These are phyloP conservation scores for Fusarium heterosporum DNA, from an alignment of 2,329 filamentous ascomycete species.

Conservation along the genomic window DNA sequence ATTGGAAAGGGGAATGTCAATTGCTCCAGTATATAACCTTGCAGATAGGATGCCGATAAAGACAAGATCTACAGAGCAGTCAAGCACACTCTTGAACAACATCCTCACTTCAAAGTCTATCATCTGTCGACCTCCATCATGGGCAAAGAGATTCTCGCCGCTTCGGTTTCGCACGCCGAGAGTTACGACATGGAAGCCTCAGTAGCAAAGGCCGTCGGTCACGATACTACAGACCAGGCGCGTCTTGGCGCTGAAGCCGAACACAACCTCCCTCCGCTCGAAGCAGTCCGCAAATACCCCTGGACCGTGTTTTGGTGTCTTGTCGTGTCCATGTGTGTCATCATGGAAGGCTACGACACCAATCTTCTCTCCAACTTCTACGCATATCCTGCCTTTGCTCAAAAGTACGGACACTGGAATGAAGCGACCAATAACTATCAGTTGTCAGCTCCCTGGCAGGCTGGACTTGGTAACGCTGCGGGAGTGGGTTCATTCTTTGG, in stretches of 20 bases:
- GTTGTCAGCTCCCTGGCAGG: slow-evolving; percentile 63
- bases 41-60: slow-evolving; percentile 5
- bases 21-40: slow-evolving; percentile 31
- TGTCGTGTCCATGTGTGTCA: slow-evolving; percentile 52
- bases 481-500: slow-evolving; percentile 62
- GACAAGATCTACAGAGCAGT: slow-evolving; percentile 8
- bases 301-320: slow-evolving; percentile 55
- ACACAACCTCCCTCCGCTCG: slow-evolving; percentile 44
- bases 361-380: slow-evolving; percentile 54
- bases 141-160: slow-evolving; percentile 14
- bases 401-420: slow-evolving; percentile 49
- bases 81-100: background rate
- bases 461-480: slow-evolving; percentile 58
- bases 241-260: slow-evolving; percentile 36
- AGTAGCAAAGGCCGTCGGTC: background rate
- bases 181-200: slow-evolving; percentile 20
- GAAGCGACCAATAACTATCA: slow-evolving; percentile 48
- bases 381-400: slow-evolving; percentile 48
- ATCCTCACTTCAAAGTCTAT: background rate
- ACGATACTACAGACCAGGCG: slow-evolving; percentile 27
- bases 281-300: slow-evolving; percentile 49
- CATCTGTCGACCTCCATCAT: background rate
- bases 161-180: slow-evolving; percentile 24
- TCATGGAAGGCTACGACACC: slow-evolving; percentile 59
- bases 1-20: slow-evolving; percentile 4